Evolutionary conservation across 1,284 basidiomycete species (phyloP), one percentile per base, ranked within the genome.

Genomic region (Trichosporon sp.): DNA sequence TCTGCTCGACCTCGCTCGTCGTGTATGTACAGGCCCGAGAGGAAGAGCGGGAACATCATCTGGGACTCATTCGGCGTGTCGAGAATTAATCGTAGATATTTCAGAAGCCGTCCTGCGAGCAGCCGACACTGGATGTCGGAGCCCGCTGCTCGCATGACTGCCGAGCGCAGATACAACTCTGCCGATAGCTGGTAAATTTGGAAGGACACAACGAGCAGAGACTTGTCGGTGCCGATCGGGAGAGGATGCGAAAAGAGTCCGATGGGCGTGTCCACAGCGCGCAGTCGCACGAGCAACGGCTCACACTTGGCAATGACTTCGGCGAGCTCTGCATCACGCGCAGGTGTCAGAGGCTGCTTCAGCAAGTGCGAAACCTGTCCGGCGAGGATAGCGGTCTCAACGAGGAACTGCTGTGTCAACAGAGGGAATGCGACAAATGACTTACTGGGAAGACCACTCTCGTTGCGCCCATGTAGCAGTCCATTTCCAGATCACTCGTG

Each of bases 41-140:
- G 60, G 62, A 75, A 76, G 57, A 76, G 65, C 4, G 75, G 75
- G 62, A 76, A 73, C 40, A 74, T 62, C 63, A 76, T 70, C 56
- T 73, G 70, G 16, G 67, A 69, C 63, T 75, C 73, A 59, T 72
- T 69, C 6, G 71, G 70, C 16, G 75, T 74, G 44, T 71, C 67
- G 27, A 76, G 64, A 16, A 74, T 66, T 14, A 67, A 57, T 19
- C 67, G 69, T 14, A 76, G 69, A 37, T 69, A 64, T 19, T 54
- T 57, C 40, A 76, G 58, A 8, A 74, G 68, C 44, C 71, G 70
- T n/a, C 58, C 40, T 16, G 69, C 73, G 19, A 74, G 66, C 7
- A 71, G 65, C n/a, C 70, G 72, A 25, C 65, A 65, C n/a, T 70
- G 61, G 16, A 76, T 54, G 58, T 71, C 70, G 10, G 65, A 61